Evolutionary conservation across 2,329 filamentous ascomycete genomes (phyloP), one percentile per base, ranked within the genome.

Genomic region (Colletotrichum sp.): DNA sequence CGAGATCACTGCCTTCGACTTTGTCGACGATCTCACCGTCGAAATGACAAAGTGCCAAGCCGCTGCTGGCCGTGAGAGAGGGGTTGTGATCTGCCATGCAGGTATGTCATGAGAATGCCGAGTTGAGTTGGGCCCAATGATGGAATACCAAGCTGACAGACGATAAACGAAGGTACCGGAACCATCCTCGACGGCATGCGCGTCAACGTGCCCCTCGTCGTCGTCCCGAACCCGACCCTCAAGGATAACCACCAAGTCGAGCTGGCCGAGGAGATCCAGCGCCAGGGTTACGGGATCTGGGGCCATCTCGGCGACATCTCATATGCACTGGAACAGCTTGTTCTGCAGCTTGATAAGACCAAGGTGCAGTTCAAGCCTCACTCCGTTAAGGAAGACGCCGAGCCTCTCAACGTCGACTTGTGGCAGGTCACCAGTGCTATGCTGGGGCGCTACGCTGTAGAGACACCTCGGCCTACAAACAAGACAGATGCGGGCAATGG

Each of bases 241-340:
- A 90, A 98, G 80, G 93, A 98, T 81, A 96, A 99, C 81, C 97
- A 99, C 82, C 97, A 99, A 84, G 90, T 92, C 24, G 95, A 99
- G 83, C 90, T 99, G 71, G 96, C 96, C 1, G 88, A 92, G 66
- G 93, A 95, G 79, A 90, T 99, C 72, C 91, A 94, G 36, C 86
- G 88, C 28, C 91, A 95, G 79, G 93, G 94, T 28, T 98, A 98
- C 84, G 92, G 95, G 4, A 89, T 96, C n/a, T 78, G 74, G 76
- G 74, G 74, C 62, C 71, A 62, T 30, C 77, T 78, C 36, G 77
- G 76, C 7, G 59, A 78, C 65, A 52, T 78, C 63, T 55, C 65
- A 22, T 77, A 71, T 32, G 74, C 76, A 34, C 44, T 78, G 32
- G 74, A 78, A 63, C 74, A 78, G 77, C 63, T 76, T 16, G 62